phyloP scores from a whole-genome alignment of 345 rosid species.

The Citrus trifoliata region DNA sequence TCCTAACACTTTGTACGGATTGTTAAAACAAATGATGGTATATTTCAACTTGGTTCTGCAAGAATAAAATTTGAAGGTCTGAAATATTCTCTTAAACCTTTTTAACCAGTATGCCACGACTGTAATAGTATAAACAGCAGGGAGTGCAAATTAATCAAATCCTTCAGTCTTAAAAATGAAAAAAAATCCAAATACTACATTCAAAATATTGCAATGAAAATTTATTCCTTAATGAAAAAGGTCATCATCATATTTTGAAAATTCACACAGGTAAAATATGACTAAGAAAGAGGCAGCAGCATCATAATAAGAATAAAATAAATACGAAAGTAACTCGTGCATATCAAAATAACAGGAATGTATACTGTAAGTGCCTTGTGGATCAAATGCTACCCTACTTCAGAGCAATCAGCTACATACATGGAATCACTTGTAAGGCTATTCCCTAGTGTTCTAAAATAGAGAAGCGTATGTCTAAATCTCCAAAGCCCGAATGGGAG shows the following conservation, averaged over 20 bases:
- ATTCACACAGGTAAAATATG: neutral
- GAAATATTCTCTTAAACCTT: neutral
- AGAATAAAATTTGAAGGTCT: neutral
- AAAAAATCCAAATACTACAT: neutral
- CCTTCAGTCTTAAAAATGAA: neutral
- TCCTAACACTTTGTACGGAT: neutral
- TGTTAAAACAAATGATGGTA: neutral
- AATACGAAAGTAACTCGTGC: neutral
- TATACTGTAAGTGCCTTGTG: conserved; percentile 1
- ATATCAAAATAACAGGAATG: neutral
- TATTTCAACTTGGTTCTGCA: neutral
- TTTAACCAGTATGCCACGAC: neutral
- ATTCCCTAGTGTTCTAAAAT: conserved; percentile 39
- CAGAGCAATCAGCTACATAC: conserved; percentile 5
- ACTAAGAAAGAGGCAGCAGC: neutral
- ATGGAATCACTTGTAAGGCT: conserved; percentile 6
- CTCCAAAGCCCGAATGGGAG: conserved; percentile 31
- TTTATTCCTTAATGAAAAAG: neutral
- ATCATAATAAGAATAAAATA: neutral
- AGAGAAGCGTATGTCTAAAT: conserved; percentile 41
- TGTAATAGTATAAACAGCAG: neutral
- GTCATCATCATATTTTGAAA: neutral
- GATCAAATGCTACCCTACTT: conserved; percentile 16
- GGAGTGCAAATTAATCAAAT: neutral
- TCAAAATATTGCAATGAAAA: neutral